phyloP scores from a whole-genome alignment of 768 basidiomycete genomes.

The Pleurotus eryngii region DNA sequence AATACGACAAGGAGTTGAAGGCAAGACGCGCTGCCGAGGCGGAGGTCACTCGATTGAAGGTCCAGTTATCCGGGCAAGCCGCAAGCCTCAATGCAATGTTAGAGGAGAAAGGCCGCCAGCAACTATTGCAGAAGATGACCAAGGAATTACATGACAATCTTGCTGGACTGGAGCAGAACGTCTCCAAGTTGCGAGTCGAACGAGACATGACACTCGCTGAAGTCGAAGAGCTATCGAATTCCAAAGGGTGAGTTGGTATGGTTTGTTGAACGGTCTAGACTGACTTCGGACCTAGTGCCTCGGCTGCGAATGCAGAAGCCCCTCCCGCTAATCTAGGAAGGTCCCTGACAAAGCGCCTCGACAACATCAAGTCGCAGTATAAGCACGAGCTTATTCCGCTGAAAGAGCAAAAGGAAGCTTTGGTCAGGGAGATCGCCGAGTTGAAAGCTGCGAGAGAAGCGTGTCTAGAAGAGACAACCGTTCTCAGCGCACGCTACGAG shows the following conservation, averaged over 20 bases:
- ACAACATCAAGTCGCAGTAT: constrained; percentile 85
- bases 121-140: constrained; percentile 74
- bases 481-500: constrained; percentile 88
- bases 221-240: constrained; percentile 82
- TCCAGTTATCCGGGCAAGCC: constrained; percentile 86
- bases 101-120: constrained; percentile 72
- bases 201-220: constrained; percentile 91
- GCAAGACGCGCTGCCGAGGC: constrained; percentile 88
- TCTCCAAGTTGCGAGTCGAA: constrained; percentile 85
- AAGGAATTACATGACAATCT: constrained; percentile 78
- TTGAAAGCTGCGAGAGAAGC: constrained; percentile 83
- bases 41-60: constrained; percentile 81
- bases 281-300: constrained; percentile 18
- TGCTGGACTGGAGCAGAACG: constrained; percentile 75
- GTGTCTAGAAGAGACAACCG: constrained; percentile 88
- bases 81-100: constrained; percentile 82
- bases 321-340: constrained; percentile 51
- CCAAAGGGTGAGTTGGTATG: constrained; percentile 55
- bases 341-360: constrained; percentile 80
- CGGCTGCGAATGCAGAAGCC: constrained; percentile 29
- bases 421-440: constrained; percentile 80
- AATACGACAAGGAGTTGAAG: constrained; percentile 90
- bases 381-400: constrained; percentile 83
- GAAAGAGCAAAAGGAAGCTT: constrained; percentile 73
- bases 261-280: constrained; percentile 3